Percentiles rank a stretch among this genome's conserved stretches.
Evolutionary conservation across 176 grass and related monocot genomes (phyloP).

Genomic region (Eleusine coracana): DNA sequence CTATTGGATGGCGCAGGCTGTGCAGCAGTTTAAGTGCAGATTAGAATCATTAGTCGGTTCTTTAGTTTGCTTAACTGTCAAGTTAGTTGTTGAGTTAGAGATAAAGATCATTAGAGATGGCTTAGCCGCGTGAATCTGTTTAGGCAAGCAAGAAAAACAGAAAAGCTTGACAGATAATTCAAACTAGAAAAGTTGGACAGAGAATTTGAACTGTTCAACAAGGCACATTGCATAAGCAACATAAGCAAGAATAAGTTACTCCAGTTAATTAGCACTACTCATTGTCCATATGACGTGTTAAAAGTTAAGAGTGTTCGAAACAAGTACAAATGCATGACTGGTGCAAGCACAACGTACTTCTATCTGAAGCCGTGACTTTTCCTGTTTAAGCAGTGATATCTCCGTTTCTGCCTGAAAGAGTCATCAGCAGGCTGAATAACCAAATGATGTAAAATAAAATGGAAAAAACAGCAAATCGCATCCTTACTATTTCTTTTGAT

Average conservation of each 20-base stretch:
- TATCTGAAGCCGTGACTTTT: constrained; percentile 80
- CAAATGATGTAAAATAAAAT: background rate
- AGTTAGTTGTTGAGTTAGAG: background rate
- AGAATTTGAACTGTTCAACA: background rate
- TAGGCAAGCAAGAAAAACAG: background rate
- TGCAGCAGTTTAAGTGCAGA: background rate
- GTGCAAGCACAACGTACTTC: constrained; percentile 62
- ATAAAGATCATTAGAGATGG: background rate
- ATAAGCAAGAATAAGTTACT: background rate
- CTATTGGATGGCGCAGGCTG: background rate
- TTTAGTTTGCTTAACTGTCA: background rate
- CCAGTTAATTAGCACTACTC: background rate
- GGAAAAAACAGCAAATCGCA: background rate
- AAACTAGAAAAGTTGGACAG: background rate
- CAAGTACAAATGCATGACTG: background rate
- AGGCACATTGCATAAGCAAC: background rate
- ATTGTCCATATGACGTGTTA: background rate
- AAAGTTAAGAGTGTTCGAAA: constrained; percentile 5
- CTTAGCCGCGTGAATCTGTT: background rate
- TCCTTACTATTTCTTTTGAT: constrained; percentile 97
- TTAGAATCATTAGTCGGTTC: background rate
- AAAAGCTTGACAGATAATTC: background rate
- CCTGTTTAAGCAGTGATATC: constrained; percentile 89
- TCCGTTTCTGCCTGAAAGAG: constrained; percentile 92
- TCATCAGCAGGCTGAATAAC: constrained; percentile 24